These are phyloP conservation scores for Pogostemon cablin DNA, from an alignment of 257 asterid genomes.

Conservation along the genomic window DNA sequence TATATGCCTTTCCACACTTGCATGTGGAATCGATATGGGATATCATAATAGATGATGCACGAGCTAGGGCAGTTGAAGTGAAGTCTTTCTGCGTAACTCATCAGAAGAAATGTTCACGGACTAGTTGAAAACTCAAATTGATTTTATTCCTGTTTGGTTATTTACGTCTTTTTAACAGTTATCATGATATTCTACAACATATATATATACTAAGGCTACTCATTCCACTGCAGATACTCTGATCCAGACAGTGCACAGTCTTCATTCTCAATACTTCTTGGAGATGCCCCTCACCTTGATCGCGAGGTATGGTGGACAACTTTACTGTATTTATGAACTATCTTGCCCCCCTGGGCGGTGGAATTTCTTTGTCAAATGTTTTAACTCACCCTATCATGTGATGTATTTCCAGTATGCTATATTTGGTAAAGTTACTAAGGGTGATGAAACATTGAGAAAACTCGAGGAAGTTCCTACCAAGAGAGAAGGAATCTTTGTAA, in stretches of 20 bases:
- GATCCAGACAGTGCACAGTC: slow-evolving; percentile 92
- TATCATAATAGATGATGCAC: too few species aligned
- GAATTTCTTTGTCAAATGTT: slow-evolving; percentile 5
- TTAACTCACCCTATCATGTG: neutral
- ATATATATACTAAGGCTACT: neutral
- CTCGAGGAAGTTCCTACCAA: slow-evolving; percentile 92
- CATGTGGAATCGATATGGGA: too few species aligned
- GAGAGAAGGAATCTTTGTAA: slow-evolving; percentile 88
- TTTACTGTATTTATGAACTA: neutral
- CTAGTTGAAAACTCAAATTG: slow-evolving; percentile 2
- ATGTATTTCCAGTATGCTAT: slow-evolving; percentile 74
- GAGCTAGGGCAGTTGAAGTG: slow-evolving; percentile 6
- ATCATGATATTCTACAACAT: neutral
- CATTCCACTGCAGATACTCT: slow-evolving; percentile 53
- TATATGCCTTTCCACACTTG: too few species aligned
- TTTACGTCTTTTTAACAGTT: slow-evolving; percentile 9
- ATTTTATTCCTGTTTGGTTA: slow-evolving; percentile 13
- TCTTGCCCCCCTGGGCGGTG: slow-evolving; percentile 1
- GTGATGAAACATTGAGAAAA: slow-evolving; percentile 87
- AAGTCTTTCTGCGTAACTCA: slow-evolving; percentile 1
- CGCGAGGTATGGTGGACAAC: slow-evolving; percentile 56
- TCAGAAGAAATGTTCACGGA: neutral
- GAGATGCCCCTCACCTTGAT: slow-evolving; percentile 98
- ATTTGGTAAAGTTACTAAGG: slow-evolving; percentile 93
- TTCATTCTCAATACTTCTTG: slow-evolving; percentile 93